Evolutionary conservation across 164 flowering plant species (phyloP).

Genomic region (Kingdonia uniflora): DNA sequence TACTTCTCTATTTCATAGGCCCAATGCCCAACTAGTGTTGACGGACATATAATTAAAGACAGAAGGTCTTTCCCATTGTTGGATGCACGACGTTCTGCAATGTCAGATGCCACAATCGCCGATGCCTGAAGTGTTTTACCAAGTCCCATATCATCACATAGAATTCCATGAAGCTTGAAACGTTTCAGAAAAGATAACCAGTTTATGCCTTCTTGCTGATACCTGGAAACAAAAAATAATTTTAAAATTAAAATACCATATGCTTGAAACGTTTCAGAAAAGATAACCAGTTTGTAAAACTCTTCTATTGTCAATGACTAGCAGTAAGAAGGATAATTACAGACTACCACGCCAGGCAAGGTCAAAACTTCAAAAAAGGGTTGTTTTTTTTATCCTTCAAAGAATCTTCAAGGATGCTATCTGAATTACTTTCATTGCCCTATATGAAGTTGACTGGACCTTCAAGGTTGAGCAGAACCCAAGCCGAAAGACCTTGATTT

Average conservation of each 20-base stretch:
- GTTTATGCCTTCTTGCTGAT: conserved; percentile 98
- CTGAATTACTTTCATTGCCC: no score
- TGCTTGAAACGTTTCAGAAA: conserved; percentile 89
- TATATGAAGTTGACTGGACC: no score
- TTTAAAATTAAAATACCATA: no score
- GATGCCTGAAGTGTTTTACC: conserved; percentile 99
- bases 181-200: conserved; percentile 93
- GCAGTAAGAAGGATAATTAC: no score
- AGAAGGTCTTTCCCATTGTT: conserved; percentile 25
- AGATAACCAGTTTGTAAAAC: conserved; percentile 95
- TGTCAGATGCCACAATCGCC: conserved; percentile 97
- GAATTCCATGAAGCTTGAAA: conserved; percentile 95
- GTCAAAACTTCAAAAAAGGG: no score
- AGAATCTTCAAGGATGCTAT: no score
- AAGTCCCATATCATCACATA: conserved; percentile 99
- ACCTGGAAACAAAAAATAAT: conserved; percentile 32
- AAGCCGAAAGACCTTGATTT: no score
- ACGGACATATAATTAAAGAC: conserved; percentile 89
- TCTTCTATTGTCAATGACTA: no score
- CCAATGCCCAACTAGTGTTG: conserved; percentile 99
- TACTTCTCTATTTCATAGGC: conserved; percentile 95
- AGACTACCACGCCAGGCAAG: no score
- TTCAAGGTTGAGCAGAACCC: no score
- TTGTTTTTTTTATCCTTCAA: no score
- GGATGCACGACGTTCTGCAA: conserved; percentile 52